phyloP scores from a whole-genome alignment of 768 basidiomycete genomes.

The Lactifluus pinguis region DNA sequence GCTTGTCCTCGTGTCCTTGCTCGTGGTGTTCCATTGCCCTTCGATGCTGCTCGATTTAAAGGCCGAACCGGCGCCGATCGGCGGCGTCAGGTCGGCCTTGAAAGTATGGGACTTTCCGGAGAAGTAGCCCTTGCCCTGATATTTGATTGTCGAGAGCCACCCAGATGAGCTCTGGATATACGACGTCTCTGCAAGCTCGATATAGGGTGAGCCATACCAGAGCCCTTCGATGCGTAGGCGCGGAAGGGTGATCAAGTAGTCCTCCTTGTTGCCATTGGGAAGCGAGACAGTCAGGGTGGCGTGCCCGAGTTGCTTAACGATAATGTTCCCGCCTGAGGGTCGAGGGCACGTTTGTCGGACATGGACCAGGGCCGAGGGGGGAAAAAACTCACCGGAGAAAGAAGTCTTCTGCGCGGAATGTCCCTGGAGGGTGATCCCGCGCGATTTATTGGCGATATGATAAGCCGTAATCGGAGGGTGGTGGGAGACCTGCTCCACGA shows the following conservation, averaged over 20 bases:
- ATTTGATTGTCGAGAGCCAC: conserved; percentile 53
- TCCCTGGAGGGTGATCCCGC: conserved; percentile 70
- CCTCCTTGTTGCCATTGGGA: conserved; percentile 47
- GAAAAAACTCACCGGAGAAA: conserved; percentile 54
- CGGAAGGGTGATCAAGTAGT: conserved; percentile 88
- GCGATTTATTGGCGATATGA: conserved; percentile 71
- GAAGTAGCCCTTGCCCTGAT: conserved; percentile 96
- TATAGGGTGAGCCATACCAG: conserved; percentile 86
- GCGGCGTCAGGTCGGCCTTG: conserved; percentile 67
- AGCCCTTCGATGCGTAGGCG: conserved; percentile 88
- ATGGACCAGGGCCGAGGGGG: background rate
- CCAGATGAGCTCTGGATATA: conserved; percentile 67
- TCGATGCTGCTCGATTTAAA: conserved; percentile 43
- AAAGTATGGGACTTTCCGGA: conserved; percentile 88
- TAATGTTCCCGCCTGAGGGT: conserved; percentile 51
- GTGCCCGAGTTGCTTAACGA: conserved; percentile 94
- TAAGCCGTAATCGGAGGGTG: conserved; percentile 88
- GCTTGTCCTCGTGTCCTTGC: conserved; percentile 42
- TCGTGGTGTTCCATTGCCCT: conserved; percentile 72
- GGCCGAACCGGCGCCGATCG: conserved; percentile 23
- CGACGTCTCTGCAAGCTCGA: conserved; percentile 78
- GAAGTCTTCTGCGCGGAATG: conserved; percentile 94
- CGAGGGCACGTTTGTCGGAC: background rate
- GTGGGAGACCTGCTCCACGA: conserved; percentile 95
- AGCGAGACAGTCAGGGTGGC: conserved; percentile 68